A percentile compares a stretch with the other conserved stretches of the same genome.
Conservation (phyloP, 2,329 filamentous ascomycete species). For the Furcasterigmium furcatum region DNA sequence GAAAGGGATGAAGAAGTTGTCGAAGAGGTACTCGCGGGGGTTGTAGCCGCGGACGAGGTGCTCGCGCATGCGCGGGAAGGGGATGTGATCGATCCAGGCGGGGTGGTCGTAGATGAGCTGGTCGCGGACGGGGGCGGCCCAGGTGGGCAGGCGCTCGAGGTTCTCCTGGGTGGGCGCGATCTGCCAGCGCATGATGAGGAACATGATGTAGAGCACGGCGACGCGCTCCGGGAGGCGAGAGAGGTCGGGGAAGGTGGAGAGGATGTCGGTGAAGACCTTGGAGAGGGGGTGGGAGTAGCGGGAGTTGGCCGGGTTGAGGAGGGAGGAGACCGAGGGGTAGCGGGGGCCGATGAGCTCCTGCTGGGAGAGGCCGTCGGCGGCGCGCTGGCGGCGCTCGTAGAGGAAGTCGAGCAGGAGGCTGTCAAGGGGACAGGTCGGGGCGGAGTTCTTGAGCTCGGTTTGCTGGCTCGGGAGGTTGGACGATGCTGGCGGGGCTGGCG, state of each 20-base stretch:
- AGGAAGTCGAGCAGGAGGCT: slow-evolving; percentile 78
- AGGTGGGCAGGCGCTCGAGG: slow-evolving; percentile 73
- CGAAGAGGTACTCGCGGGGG: slow-evolving; percentile 58
- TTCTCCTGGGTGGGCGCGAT: slow-evolving; percentile 77
- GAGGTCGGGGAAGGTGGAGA: slow-evolving; percentile 80
- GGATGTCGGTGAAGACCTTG: slow-evolving; percentile 80
- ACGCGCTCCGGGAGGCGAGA: slow-evolving; percentile 77
- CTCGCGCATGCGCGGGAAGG: slow-evolving; percentile 76
- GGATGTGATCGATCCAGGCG: slow-evolving; percentile 78
- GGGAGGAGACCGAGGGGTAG: slow-evolving; percentile 75
- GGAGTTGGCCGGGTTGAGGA: slow-evolving; percentile 67
- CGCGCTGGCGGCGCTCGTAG: slow-evolving; percentile 62
- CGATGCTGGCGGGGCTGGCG: neutral
- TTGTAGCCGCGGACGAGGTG: slow-evolving; percentile 51
- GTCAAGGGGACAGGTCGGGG: slow-evolving; percentile 75
- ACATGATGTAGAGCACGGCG: slow-evolving; percentile 82
- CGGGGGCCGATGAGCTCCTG: slow-evolving; percentile 70
- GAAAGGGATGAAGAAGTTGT: slow-evolving; percentile 81
- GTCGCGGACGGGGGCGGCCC: slow-evolving; percentile 61
- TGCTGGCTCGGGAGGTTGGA: neutral
- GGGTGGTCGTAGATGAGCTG: slow-evolving; percentile 70
- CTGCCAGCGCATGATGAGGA: slow-evolving; percentile 82
- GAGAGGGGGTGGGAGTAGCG: slow-evolving; percentile 72
- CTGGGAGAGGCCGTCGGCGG: slow-evolving; percentile 60
- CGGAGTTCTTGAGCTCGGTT: slow-evolving; percentile 55